phyloP scores from a whole-genome alignment of 805 yeast species.

The Myxozyma melibiosi region DNA sequence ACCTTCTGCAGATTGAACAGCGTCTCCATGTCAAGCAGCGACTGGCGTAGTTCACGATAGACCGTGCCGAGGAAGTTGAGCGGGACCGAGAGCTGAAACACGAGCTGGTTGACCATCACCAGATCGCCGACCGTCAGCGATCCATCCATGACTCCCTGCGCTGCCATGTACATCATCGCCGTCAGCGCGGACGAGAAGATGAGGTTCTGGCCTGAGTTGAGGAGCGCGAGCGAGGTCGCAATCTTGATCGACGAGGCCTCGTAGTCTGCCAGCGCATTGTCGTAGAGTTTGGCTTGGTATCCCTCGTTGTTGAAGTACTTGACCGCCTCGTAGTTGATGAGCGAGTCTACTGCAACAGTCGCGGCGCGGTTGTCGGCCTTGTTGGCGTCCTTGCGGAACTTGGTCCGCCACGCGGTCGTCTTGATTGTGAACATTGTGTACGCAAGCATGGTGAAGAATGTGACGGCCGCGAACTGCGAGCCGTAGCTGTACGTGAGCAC shows the following conservation, averaged over 20 bases:
- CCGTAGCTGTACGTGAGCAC: slow-evolving; percentile 93
- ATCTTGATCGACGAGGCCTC: slow-evolving; percentile 70
- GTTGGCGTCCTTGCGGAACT: slow-evolving; percentile 85
- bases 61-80: slow-evolving; percentile 93
- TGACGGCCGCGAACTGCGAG: slow-evolving; percentile 80
- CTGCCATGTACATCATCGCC: slow-evolving; percentile 93
- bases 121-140: slow-evolving; percentile 88
- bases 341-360: slow-evolving; percentile 87
- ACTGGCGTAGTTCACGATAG: slow-evolving; percentile 90
- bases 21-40: slow-evolving; percentile 93
- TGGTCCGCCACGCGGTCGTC: slow-evolving; percentile 96
- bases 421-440: slow-evolving; percentile 84
- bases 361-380: slow-evolving; percentile 96
- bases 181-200: slow-evolving; percentile 88
- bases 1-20: slow-evolving; percentile 81
- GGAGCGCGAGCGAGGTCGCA: slow-evolving; percentile 72
- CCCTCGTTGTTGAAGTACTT: slow-evolving; percentile 91
- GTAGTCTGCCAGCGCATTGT: slow-evolving; percentile 69
- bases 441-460: slow-evolving; percentile 83
- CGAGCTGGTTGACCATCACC: slow-evolving; percentile 91
- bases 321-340: slow-evolving; percentile 92
- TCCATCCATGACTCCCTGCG: slow-evolving; percentile 86
- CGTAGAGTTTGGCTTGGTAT: slow-evolving; percentile 78
- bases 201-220: slow-evolving; percentile 76
- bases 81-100: slow-evolving; percentile 94